These are phyloP conservation scores for Lachancea cidri DNA, from an alignment of 805 yeast genomes.

Conservation along the genomic window DNA sequence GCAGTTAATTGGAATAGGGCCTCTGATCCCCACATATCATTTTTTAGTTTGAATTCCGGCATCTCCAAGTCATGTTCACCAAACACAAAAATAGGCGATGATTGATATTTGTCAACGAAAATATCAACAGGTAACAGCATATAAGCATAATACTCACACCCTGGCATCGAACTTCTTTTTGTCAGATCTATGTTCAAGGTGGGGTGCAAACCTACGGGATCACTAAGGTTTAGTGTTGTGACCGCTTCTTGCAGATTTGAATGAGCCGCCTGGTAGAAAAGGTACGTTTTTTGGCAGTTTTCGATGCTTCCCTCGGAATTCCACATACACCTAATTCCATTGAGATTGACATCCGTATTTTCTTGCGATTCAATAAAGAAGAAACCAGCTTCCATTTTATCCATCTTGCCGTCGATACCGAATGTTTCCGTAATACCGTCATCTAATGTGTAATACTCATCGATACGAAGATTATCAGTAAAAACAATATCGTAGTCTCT, in stretches of 20 bases:
- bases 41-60: conserved; percentile 41
- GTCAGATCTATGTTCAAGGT: conserved; percentile 19
- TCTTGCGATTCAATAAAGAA: conserved; percentile 25
- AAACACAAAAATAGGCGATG: conserved; percentile 40
- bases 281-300: conserved; percentile 26
- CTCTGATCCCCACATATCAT: conserved; percentile 42
- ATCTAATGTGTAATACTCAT: conserved; percentile 16
- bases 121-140: conserved; percentile 41
- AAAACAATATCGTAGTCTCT: conserved; percentile 16
- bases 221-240: conserved; percentile 13
- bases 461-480: conserved; percentile 11
- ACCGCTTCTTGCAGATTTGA: conserved; percentile 7
- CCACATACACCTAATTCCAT: conserved; percentile 30
- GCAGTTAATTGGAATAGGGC: conserved; percentile 36
- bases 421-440: conserved; percentile 7
- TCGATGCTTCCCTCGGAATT: conserved; percentile 13
- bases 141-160: conserved; percentile 42
- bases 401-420: conserved; percentile 5
- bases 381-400: conserved; percentile 25
- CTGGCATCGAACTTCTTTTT: conserved; percentile 4
- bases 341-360: conserved; percentile 18
- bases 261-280: conserved; percentile 20
- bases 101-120: conserved; percentile 54
- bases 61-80: conserved; percentile 56
- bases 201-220: conserved; percentile 39